A percentile compares a stretch with the other conserved stretches of the same genome.
phyloP scores from a whole-genome alignment of 2,329 filamentous ascomycete species.

The Cryphonectria japonica region DNA sequence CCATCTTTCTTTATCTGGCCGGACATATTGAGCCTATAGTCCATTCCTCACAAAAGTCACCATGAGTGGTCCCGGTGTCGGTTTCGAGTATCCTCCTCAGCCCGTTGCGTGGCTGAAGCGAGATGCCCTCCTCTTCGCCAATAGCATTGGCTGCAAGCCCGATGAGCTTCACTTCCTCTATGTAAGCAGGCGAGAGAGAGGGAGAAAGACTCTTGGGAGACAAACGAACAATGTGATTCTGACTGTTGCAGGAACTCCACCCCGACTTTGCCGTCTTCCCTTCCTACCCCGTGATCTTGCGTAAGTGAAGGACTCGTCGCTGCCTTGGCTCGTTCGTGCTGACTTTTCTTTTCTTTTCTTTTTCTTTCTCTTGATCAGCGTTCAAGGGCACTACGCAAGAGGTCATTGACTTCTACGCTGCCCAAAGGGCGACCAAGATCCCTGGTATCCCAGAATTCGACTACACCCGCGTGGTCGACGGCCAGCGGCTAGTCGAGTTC shows the following conservation, averaged over 20 bases:
- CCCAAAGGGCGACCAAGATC: slow-evolving; percentile 68
- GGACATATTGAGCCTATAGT: slow-evolving; percentile 22
- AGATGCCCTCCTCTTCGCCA: slow-evolving; percentile 86
- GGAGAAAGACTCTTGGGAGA: neutral
- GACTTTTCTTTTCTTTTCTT: neutral
- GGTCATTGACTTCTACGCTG: slow-evolving; percentile 82
- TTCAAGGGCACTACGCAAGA: slow-evolving; percentile 80
- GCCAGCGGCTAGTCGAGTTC: slow-evolving; percentile 79
- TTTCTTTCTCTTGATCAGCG: slow-evolving; percentile 43
- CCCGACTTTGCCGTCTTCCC: slow-evolving; percentile 87
- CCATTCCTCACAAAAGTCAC: slow-evolving; percentile 22
- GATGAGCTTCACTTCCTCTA: slow-evolving; percentile 94
- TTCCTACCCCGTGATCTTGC: slow-evolving; percentile 81
- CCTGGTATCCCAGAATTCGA: slow-evolving; percentile 79
- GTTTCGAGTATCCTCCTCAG: slow-evolving; percentile 77
- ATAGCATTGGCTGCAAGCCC: slow-evolving; percentile 80
- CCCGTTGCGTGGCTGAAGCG: slow-evolving; percentile 86
- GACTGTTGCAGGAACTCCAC: slow-evolving; percentile 71
- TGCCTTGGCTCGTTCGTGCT: neutral
- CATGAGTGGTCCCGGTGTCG: slow-evolving; percentile 61
- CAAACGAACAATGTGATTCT: neutral
- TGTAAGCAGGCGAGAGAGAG: slow-evolving; percentile 53
- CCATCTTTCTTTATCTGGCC: neutral
- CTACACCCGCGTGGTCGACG: slow-evolving; percentile 74
- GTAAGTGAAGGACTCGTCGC: slow-evolving; percentile 47